These are phyloP conservation scores for Mucuna pruriens DNA, from an alignment of 306 rosid species.

Conservation along the genomic window DNA sequence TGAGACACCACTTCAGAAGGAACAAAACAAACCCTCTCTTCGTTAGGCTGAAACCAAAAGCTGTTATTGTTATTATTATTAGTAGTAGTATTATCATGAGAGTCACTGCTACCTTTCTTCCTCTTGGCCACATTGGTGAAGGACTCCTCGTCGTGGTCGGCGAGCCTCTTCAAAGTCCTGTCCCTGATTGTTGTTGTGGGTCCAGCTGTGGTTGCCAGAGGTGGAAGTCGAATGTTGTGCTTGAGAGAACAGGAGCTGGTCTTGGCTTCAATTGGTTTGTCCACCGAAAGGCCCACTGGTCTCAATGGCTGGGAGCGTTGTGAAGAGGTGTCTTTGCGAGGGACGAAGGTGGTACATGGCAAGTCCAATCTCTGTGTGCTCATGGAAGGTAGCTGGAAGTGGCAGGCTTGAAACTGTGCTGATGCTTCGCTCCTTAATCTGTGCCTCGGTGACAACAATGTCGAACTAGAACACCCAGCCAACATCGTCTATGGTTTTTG, in stretches of 20 bases:
- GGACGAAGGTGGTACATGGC: slow-evolving; percentile 68
- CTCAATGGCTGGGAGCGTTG: slow-evolving; percentile 74
- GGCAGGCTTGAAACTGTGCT: slow-evolving; percentile 90
- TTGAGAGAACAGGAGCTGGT: slow-evolving; percentile 63
- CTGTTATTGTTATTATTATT: too few relatives aligned
- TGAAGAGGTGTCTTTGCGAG: slow-evolving; percentile 63
- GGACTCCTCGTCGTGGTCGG: slow-evolving; percentile 65
- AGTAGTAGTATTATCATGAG: too few relatives aligned
- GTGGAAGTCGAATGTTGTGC: slow-evolving; percentile 87
- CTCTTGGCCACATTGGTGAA: slow-evolving; percentile 71
- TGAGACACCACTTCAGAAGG: slow-evolving; percentile 63
- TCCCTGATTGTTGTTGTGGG: slow-evolving; percentile 22
- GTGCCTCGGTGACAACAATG: slow-evolving; percentile 98
- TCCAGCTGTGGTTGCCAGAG: slow-evolving; percentile 53
- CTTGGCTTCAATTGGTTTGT: slow-evolving; percentile 64
- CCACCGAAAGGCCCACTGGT: slow-evolving; percentile 70
- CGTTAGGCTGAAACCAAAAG: too few relatives aligned
- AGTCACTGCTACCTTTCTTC: slow-evolving; percentile 66
- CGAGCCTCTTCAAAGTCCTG: slow-evolving; percentile 78
- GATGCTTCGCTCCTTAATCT: slow-evolving; percentile 94
- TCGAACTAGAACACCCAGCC: slow-evolving; percentile 99
- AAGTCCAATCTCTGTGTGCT: slow-evolving; percentile 94
- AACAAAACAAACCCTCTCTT: slow-evolving; percentile 67
- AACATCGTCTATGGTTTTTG: slow-evolving; percentile 76
- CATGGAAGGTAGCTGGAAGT: slow-evolving; percentile 91